A percentile compares a stretch with the other conserved stretches of the same genome.
Evolutionary conservation across 192 early-diverging fungal species (phyloP).

Genomic region (Coemansia javaensis): DNA sequence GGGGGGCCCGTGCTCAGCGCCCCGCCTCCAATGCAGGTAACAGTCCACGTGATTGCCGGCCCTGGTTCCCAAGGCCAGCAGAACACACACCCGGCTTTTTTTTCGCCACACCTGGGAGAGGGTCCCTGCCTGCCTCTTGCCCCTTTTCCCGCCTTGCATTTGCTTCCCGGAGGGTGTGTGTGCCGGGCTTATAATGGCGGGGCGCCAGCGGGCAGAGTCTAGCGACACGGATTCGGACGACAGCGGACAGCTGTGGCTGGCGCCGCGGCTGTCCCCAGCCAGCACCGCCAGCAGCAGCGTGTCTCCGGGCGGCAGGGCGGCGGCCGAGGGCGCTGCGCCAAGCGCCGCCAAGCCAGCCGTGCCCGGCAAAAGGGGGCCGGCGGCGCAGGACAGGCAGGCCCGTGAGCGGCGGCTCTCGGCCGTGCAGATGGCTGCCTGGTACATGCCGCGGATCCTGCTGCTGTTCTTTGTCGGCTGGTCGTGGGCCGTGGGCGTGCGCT

Average conservation of each 20-base stretch:
- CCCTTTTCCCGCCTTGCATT: background rate
- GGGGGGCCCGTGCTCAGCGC: background rate
- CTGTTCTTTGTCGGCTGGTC: slow-evolving; percentile 43
- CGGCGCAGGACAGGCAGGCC: background rate
- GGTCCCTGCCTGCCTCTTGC: background rate
- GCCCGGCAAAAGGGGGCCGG: too few species aligned
- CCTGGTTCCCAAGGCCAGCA: too few species aligned
- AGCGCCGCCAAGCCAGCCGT: background rate
- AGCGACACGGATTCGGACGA: slow-evolving; percentile 16
- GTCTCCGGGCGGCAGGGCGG: background rate
- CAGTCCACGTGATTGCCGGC: too few species aligned
- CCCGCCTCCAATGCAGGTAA: too few species aligned
- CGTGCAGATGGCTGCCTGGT: slow-evolving; percentile 32
- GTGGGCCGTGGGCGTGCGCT: slow-evolving; percentile 39
- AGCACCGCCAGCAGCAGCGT: slow-evolving; percentile 4
- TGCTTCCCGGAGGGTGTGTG: too few species aligned
- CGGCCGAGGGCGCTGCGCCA: background rate
- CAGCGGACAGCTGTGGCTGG: slow-evolving; percentile 45
- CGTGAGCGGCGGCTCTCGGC: slow-evolving; percentile 13
- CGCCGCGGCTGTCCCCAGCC: slow-evolving; percentile 29
- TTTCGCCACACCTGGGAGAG: too few species aligned
- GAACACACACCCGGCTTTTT: background rate
- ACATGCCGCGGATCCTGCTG: slow-evolving; percentile 29
- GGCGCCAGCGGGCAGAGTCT: too few species aligned
- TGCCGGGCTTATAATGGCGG: too few species aligned